These are phyloP conservation scores for Hyphochytrium catenoides DNA, from an alignment of 352 stramenopile genomes.

Conservation along the genomic window DNA sequence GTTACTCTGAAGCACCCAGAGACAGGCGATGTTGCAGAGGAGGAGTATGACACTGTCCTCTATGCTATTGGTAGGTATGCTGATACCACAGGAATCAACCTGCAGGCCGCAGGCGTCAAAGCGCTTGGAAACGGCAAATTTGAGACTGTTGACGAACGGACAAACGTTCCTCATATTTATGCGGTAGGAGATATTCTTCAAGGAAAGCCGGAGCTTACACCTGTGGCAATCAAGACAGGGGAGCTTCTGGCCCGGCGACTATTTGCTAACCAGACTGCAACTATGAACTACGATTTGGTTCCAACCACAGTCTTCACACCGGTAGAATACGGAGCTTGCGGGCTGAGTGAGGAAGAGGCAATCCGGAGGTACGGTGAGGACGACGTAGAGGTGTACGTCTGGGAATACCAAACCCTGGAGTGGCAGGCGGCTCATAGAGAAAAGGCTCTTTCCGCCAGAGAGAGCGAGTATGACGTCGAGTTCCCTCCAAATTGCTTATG, in stretches of 20 bases:
- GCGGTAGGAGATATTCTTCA: slow-evolving; percentile 44
- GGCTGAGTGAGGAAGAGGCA: slow-evolving; percentile 8
- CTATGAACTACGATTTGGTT: slow-evolving; percentile 9
- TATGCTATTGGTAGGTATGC: slow-evolving; percentile 8
- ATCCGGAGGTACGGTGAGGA: slow-evolving; percentile 6
- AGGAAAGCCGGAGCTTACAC: slow-evolving; percentile 59
- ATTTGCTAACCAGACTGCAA: slow-evolving; percentile 16
- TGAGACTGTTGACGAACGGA: slow-evolving; percentile 8
- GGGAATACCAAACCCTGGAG: slow-evolving; percentile 6
- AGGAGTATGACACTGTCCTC: slow-evolving; percentile 8
- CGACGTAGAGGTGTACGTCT: slow-evolving; percentile 6
- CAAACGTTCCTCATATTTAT: slow-evolving; percentile 16
- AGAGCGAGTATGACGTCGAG: slow-evolving; percentile 5
- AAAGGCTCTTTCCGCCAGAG: slow-evolving; percentile 2
- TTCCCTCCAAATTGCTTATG: slow-evolving; percentile 6
- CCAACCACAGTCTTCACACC: slow-evolving; percentile 8
- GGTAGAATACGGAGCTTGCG: slow-evolving; percentile 7
- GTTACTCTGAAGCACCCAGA: background rate
- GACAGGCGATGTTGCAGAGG: background rate
- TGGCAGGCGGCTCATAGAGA: slow-evolving; percentile 2
- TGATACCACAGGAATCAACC: slow-evolving; percentile 7
- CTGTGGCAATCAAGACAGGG: slow-evolving; percentile 71
- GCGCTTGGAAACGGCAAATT: slow-evolving; percentile 10
- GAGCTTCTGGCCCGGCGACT: slow-evolving; percentile 46
- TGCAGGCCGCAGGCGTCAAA: slow-evolving; percentile 3